Conservation (phyloP, 768 basidiomycete species). For the Amanita muscaria region DNA sequence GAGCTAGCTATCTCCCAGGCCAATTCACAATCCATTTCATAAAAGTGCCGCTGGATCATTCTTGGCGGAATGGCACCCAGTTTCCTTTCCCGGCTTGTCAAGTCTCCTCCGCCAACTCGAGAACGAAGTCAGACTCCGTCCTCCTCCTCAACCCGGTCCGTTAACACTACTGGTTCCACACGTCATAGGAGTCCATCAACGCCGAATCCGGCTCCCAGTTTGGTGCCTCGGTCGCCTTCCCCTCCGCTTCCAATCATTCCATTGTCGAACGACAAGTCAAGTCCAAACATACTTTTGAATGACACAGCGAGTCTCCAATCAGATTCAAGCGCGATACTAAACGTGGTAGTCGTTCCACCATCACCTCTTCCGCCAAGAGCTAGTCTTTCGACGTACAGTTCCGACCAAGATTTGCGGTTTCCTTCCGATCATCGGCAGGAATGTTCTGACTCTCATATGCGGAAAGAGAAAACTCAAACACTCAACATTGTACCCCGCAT, state of each 20-base stretch:
- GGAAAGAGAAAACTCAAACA: not conserved
- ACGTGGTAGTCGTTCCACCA: slow-evolving; percentile 6
- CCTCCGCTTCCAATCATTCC: no score
- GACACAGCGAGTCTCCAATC: not conserved
- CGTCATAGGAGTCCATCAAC: slow-evolving; percentile 1
- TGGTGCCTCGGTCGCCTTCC: no score
- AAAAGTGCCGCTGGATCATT: not conserved
- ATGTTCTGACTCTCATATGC: not conserved
- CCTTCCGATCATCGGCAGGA: not conserved
- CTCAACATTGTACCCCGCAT: not conserved
- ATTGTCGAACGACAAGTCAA: not conserved
- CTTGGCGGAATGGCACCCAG: not conserved
- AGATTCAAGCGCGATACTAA: not conserved
- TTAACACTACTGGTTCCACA: no score
- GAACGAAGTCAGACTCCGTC: not conserved
- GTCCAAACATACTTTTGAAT: not conserved
- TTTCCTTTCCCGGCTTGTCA: slow-evolving; percentile 9
- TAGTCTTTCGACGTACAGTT: not conserved
- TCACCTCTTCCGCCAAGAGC: not conserved
- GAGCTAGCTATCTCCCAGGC: no score
- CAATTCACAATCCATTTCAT: no score
- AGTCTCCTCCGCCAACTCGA: not conserved
- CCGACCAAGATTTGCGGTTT: not conserved
- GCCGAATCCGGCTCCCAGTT: not conserved
- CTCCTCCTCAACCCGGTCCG: not conserved